Evolutionary conservation across 2,329 filamentous ascomycete species (phyloP).

Genomic region (Simplicillium sp.): DNA sequence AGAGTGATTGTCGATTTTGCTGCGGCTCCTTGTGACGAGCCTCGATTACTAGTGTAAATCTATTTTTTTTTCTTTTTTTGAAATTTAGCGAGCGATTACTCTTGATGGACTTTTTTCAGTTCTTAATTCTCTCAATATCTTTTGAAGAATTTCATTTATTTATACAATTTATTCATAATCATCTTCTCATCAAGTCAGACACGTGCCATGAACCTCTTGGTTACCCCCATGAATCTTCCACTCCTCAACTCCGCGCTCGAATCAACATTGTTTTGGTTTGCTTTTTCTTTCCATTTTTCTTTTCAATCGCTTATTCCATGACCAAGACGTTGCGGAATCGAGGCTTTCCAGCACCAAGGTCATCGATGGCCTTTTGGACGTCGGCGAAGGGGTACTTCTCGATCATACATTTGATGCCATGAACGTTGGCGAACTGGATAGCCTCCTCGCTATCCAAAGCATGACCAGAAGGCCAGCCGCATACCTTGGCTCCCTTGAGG

Average conservation of each 20-base stretch:
- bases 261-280: background rate
- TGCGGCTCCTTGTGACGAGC: slow-evolving; percentile 24
- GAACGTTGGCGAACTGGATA: slow-evolving; percentile 51
- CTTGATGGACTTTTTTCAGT: too few species aligned
- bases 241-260: background rate
- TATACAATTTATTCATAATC: too few species aligned
- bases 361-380: slow-evolving; percentile 33
- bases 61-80: background rate
- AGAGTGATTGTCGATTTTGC: slow-evolving; percentile 24
- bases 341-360: slow-evolving; percentile 28
- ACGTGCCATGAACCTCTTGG: background rate
- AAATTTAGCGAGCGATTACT: background rate
- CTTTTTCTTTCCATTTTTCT: slow-evolving; percentile 1
- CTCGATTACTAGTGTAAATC: slow-evolving; percentile 31
- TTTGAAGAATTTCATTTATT: too few species aligned
- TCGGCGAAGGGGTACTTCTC: slow-evolving; percentile 53
- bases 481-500: slow-evolving; percentile 45
- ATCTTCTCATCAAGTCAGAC: background rate
- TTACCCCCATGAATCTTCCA: too few species aligned
- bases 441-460: slow-evolving; percentile 56
- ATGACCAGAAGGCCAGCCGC: slow-evolving; percentile 55
- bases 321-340: slow-evolving; percentile 35
- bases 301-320: slow-evolving; percentile 19
- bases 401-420: slow-evolving; percentile 55
- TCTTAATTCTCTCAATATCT: too few species aligned